Evolutionary conservation across 768 basidiomycete genomes (phyloP), one percentile per base, ranked within the genome.

Genomic region (Boletus fagicola): DNA sequence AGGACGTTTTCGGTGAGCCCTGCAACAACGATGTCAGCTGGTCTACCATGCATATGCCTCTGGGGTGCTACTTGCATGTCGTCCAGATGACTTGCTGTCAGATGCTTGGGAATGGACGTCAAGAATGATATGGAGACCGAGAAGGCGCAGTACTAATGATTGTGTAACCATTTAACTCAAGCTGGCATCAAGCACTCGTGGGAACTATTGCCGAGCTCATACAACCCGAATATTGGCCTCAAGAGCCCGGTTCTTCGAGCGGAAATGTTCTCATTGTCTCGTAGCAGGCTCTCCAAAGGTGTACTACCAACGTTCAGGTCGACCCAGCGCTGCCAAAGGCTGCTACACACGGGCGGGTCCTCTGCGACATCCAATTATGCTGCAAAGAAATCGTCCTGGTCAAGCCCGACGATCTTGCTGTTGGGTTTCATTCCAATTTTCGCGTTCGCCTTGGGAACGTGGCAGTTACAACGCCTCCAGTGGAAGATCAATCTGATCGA

Each of bases 401-500:
- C 88, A 16, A 90, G 75, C 43, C 87, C 90, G 2, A 85, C 87
- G 10, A 82, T 92, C 77, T 60, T 90, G 20, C 72, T 93, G 31
- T 76, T 94, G 57, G 91, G 92, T 33, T 81, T 90, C 63, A 90
- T 97, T 54, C 97, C 97, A 1, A 76, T 98, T 58, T 86, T 97
- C 68, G 93, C 94, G 0, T 93, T 94, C 62, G 88, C 81, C 16
- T 77, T 99, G 59, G 96, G 97, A 18, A 83, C 85, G 20, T 98
- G 96, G 96, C 97, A 99, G 74, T 77, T 99, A 33, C 83, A 92
- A 64, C 84, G 97, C 48, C 81, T 98, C 31, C 83, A 91, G 70
- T 99, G 97, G 97, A 99, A 99, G 74, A 78, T 96, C 45, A 83
- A 84, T 51, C 79, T 99, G 50, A 98, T 98, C 60, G 92, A 97